Evolutionary conservation across 164 flowering plant genomes (phyloP).

Genomic region (Kingdonia uniflora): DNA sequence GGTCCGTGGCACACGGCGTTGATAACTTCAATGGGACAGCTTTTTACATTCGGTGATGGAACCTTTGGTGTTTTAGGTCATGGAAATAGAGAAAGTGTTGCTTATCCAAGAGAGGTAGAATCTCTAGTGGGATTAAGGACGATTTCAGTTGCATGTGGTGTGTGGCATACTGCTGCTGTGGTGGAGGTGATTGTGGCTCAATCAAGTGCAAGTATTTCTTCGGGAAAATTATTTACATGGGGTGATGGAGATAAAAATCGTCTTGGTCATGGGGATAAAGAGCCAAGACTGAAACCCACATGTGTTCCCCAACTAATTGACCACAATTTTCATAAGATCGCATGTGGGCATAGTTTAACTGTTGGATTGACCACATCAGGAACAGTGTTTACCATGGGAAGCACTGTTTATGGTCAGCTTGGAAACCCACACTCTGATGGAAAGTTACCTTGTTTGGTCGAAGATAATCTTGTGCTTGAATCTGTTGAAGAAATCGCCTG

Average conservation of each 20-base stretch:
- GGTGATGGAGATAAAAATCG: slow-evolving; percentile 37
- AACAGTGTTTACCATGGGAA: slow-evolving; percentile 30
- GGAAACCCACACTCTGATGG: slow-evolving; percentile 31
- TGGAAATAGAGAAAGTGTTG: slow-evolving; percentile 23
- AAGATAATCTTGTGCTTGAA: slow-evolving; percentile 23
- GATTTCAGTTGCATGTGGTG: slow-evolving; percentile 32
- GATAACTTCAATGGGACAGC: slow-evolving; percentile 24
- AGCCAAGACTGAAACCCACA: slow-evolving; percentile 27
- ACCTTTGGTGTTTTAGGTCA: slow-evolving; percentile 35
- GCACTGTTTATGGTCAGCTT: slow-evolving; percentile 33
- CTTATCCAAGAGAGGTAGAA: slow-evolving; percentile 30
- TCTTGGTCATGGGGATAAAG: slow-evolving; percentile 36
- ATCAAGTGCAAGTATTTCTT: slow-evolving; percentile 25
- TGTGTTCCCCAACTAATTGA: slow-evolving; percentile 34
- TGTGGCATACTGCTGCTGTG: slow-evolving; percentile 37
- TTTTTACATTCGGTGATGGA: slow-evolving; percentile 37
- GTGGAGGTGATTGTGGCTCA: slow-evolving; percentile 31
- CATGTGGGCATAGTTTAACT: slow-evolving; percentile 36
- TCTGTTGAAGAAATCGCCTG: slow-evolving; percentile 52
- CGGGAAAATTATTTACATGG: slow-evolving; percentile 36
- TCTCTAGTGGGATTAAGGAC: slow-evolving; percentile 29
- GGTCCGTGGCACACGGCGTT: slow-evolving; percentile 36
- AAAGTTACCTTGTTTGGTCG: slow-evolving; percentile 26
- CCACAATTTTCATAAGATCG: slow-evolving; percentile 26
- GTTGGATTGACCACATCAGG: slow-evolving; percentile 32